Evolutionary conservation across 768 basidiomycete genomes (phyloP).

Genomic region (Tephrocybe rancida): DNA sequence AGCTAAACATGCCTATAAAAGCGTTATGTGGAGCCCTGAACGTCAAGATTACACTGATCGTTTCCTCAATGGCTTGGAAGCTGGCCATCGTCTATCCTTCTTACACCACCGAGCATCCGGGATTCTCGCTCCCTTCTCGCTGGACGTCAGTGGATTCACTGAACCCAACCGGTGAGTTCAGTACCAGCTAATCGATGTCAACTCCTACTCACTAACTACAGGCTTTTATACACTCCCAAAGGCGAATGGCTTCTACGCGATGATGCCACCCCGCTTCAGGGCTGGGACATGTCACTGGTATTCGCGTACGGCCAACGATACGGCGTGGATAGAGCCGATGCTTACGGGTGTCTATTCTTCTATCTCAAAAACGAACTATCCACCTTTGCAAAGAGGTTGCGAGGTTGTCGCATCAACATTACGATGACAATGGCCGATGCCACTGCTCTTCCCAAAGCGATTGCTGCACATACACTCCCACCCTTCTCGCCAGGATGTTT

Average conservation of each 20-base stretch:
- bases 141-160: constrained; percentile 32
- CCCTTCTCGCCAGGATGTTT: constrained; percentile 38
- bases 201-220: constrained; percentile 13
- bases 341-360: constrained; percentile 46
- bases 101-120: constrained; percentile 40
- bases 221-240: constrained; percentile 45
- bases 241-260: constrained; percentile 47
- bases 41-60: constrained; percentile 45
- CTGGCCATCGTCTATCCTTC: constrained; percentile 40
- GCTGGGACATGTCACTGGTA: constrained; percentile 51
- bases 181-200: not conserved
- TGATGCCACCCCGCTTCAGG: constrained; percentile 45
- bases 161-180: constrained; percentile 41
- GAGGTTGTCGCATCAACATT: constrained; percentile 35
- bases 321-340: constrained; percentile 35
- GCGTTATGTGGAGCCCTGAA: constrained; percentile 35
- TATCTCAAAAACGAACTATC: constrained; percentile 41
- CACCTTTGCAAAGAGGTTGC: constrained; percentile 38
- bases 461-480: constrained; percentile 40
- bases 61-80: constrained; percentile 37
- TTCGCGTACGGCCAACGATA: constrained; percentile 36
- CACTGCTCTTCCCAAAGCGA: constrained; percentile 37
- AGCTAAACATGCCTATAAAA: constrained; percentile 29
- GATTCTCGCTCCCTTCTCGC: constrained; percentile 38
- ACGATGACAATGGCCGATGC: constrained; percentile 46